These are phyloP conservation scores for Geotrichum australiense DNA, from an alignment of 1,139 yeast genomes.

Conservation along the genomic window DNA sequence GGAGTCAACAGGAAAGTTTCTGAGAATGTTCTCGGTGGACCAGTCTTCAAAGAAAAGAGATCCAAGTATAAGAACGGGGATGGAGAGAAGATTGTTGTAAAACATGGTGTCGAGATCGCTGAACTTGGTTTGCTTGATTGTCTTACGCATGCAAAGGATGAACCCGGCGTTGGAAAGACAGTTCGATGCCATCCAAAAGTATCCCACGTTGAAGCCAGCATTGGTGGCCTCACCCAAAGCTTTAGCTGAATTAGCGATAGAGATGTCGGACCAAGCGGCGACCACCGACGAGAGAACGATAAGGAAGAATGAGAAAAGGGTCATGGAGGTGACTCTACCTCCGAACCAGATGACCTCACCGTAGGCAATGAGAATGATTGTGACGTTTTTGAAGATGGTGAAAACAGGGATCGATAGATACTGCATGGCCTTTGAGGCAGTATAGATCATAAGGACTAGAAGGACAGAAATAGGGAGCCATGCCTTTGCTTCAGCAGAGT, in stretches of 20 bases:
- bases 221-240: conserved; percentile 27
- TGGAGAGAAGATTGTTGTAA: conserved; percentile 87
- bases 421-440: conserved; percentile 91
- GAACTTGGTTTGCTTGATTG: conserved; percentile 94
- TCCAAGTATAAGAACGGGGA: conserved; percentile 74
- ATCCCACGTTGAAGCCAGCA: conserved; percentile 60
- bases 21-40: conserved; percentile 67
- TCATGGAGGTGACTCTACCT: conserved; percentile 85
- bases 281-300: conserved; percentile 92
- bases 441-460: conserved; percentile 90
- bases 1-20: conserved; percentile 70
- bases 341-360: conserved; percentile 98
- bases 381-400: conserved; percentile 95
- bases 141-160: conserved; percentile 91
- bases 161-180: conserved; percentile 92
- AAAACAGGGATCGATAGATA: conserved; percentile 88
- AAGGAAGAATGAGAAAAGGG: conserved; percentile 74
- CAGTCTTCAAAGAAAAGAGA: conserved; percentile 86
- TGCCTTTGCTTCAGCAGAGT: conserved; percentile 81
- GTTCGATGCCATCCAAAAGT: conserved; percentile 94
- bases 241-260: conserved; percentile 30
- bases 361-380: conserved; percentile 92
- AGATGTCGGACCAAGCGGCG: conserved; percentile 87
- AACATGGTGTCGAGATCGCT: conserved; percentile 98
- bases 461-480: conserved; percentile 87